phyloP scores from a whole-genome alignment of 2,329 filamentous ascomycete genomes.

The Aspergillus sp. region DNA sequence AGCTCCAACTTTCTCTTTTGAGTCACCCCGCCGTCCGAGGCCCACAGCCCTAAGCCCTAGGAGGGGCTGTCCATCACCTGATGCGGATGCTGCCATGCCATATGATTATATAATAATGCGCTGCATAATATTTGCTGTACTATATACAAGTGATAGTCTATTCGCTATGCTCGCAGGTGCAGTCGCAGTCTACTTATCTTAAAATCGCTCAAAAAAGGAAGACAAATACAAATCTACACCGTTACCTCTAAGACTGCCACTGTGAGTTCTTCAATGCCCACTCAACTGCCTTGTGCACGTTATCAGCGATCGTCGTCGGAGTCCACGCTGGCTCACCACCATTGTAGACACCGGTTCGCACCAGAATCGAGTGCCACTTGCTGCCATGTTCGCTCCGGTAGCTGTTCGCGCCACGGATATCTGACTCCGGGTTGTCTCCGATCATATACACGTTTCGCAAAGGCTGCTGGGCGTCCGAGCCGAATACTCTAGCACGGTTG shows the following conservation, averaged over 20 bases:
- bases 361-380: conserved; percentile 76
- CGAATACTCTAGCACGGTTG: conserved; percentile 58
- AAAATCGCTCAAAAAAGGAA: neutral
- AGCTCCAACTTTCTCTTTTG: conserved; percentile 20
- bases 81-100: neutral
- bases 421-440: conserved; percentile 84
- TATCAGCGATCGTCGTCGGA: conserved; percentile 68
- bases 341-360: conserved; percentile 76
- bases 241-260: conserved; percentile 29
- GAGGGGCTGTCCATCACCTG: conserved; percentile 26
- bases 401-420: conserved; percentile 83
- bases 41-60: conserved; percentile 38
- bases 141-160: neutral
- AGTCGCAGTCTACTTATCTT: neutral
- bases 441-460: conserved; percentile 87
- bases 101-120: neutral
- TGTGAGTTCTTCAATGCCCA: conserved; percentile 68
- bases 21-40: conserved; percentile 34
- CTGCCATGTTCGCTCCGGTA: conserved; percentile 68
- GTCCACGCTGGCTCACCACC: conserved; percentile 59
- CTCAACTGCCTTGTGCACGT: conserved; percentile 74
- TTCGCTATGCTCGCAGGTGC: neutral
- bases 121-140: neutral
- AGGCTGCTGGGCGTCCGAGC: conserved; percentile 41
- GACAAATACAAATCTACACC: neutral